Evolutionary conservation across 306 rosid species (phyloP).

Genomic region (Dalbergia oliveri): DNA sequence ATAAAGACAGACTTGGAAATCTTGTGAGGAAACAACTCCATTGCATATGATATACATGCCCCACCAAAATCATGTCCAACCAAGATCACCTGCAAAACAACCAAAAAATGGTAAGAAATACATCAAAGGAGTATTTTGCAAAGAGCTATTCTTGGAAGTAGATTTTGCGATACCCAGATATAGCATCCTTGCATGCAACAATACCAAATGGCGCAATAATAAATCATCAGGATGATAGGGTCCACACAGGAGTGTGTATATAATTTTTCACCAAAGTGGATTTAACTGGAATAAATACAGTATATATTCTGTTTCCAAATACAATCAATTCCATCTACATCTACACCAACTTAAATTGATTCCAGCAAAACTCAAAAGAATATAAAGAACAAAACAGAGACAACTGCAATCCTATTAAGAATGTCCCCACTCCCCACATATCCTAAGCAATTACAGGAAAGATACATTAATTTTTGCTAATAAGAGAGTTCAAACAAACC

Average conservation of each 20-base stretch:
- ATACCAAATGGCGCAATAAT: constrained; percentile 15
- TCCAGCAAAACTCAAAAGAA: background rate
- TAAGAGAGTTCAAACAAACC: background rate
- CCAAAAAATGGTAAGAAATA: constrained; percentile 39
- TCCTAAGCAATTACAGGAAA: constrained; percentile 11
- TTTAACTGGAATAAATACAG: constrained; percentile 2
- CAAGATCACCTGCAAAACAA: constrained; percentile 77
- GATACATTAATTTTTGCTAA: background rate
- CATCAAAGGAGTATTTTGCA: background rate
- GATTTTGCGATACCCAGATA: constrained; percentile 18
- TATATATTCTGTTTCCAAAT: constrained; percentile 9
- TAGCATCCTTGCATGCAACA: constrained; percentile 7
- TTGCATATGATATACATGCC: constrained; percentile 85
- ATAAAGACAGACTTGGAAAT: constrained; percentile 87
- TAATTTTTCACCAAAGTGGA: background rate
- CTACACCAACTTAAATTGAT: constrained; percentile 5
- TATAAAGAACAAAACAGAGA: background rate
- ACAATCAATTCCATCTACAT: constrained; percentile 4
- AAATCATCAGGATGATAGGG: constrained; percentile 1
- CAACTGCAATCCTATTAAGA: constrained; percentile 3
- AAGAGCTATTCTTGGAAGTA: constrained; percentile 14
- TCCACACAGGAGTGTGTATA: background rate
- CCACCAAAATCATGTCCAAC: constrained; percentile 99
- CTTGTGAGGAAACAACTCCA: constrained; percentile 82
- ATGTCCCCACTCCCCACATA: background rate